A percentile compares a stretch with the other conserved stretches of the same genome.
Conservation (phyloP, 169 alveolate genomes). For the Plasmodium inui region DNA sequence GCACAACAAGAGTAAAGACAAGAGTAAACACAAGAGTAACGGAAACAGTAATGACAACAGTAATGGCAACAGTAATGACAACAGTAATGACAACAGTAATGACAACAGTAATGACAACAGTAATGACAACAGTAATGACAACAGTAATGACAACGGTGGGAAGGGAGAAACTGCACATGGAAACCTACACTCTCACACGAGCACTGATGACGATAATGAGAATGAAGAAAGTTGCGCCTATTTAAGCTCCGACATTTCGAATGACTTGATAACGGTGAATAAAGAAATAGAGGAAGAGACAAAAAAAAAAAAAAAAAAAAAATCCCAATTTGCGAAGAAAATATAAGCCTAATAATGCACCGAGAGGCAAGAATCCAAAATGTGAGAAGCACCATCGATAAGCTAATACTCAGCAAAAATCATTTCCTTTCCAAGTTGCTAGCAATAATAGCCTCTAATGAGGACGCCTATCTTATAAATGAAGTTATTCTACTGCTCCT, state of each 20-base stretch:
- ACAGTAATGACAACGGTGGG: background rate
- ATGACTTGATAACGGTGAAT: constrained; percentile 11
- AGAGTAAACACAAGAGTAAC: background rate
- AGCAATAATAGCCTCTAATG: constrained; percentile 18
- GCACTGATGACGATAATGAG: background rate
- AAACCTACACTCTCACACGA: background rate
- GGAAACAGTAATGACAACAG: background rate
- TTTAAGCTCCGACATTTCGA: constrained; percentile 34
- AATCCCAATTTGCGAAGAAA: constrained; percentile 28
- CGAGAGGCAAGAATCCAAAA: constrained; percentile 13
- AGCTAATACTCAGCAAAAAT: constrained; percentile 21
- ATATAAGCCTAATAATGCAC: constrained; percentile 35
- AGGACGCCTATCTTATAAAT: constrained; percentile 65
- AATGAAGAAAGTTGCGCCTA: background rate
- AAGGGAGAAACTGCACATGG: background rate
- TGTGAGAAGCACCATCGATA: constrained; percentile 52
- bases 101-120: background rate
- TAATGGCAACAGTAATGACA: background rate
- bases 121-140: background rate
- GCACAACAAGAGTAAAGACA: background rate
- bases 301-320: constrained; percentile 25
- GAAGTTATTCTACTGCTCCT: constrained; percentile 40
- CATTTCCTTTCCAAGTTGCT: constrained; percentile 30
- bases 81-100: background rate
- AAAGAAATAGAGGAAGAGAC: constrained; percentile 10